Conservation (phyloP, 2,329 filamentous ascomycete species). For the Coniochaeta sp. region DNA sequence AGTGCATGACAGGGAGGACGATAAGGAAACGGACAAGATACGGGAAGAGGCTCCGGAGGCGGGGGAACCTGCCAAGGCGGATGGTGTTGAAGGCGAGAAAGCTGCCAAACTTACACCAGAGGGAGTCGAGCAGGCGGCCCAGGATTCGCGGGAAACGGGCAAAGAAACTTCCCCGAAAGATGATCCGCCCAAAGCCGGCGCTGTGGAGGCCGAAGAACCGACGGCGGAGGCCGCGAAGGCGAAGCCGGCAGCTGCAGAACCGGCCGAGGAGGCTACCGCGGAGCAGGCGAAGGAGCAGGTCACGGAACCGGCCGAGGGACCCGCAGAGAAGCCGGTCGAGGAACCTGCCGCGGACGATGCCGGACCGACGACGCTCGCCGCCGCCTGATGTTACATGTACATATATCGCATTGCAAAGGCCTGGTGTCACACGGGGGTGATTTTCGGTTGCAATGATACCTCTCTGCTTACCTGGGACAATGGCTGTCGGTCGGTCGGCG, state of each 20-base stretch:
- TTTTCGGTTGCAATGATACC: constrained; percentile 1
- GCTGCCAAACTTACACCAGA: neutral
- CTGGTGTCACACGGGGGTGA: neutral
- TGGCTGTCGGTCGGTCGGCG: neutral
- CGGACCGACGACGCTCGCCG: neutral
- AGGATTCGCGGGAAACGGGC: neutral
- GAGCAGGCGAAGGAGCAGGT: neutral
- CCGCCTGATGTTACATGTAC: neutral
- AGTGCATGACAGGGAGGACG: neutral
- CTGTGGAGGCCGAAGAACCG: neutral
- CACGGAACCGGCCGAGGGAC: neutral
- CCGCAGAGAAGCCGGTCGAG: neutral
- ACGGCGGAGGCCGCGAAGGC: neutral
- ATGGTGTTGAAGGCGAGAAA: neutral
- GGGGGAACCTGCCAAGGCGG: neutral
- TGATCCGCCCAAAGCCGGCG: neutral
- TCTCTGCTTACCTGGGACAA: neutral
- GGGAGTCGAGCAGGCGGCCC: neutral
- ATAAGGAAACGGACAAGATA: neutral
- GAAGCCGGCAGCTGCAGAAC: neutral
- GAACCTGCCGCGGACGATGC: neutral
- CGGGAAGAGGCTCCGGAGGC: neutral
- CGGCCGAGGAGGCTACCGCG: neutral
- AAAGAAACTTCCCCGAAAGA: neutral
- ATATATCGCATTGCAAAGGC: neutral